These are phyloP conservation scores for Talaromyces sp. DNA, from an alignment of 2,329 filamentous ascomycete genomes.

Conservation along the genomic window DNA sequence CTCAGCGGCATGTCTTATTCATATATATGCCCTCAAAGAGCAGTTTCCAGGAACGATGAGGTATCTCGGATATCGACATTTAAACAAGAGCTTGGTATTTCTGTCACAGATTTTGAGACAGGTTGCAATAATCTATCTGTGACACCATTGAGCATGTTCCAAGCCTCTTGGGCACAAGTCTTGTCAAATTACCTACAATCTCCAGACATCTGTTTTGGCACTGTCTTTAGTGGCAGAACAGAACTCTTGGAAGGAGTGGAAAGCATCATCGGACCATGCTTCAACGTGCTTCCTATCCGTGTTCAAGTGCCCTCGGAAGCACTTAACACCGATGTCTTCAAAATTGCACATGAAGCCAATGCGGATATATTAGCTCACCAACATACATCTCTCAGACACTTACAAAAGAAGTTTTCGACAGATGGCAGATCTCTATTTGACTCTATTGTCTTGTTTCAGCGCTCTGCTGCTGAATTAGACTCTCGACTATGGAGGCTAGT, in stretches of 20 bases:
- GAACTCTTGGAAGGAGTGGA: conserved; percentile 63
- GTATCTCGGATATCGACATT: neutral
- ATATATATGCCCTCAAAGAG: conserved; percentile 20
- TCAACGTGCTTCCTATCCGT: conserved; percentile 80
- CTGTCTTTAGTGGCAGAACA: conserved; percentile 74
- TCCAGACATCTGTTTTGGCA: conserved; percentile 78
- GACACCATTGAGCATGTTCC: conserved; percentile 64
- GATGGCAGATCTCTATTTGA: conserved; percentile 65
- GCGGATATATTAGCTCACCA: conserved; percentile 63
- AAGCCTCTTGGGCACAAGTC: conserved; percentile 68
- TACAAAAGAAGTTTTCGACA: conserved; percentile 55
- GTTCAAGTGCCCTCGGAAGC: conserved; percentile 48
- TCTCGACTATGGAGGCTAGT: conserved; percentile 49
- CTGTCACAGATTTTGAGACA: conserved; percentile 48
- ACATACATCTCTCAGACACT: conserved; percentile 67
- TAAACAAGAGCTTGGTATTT: conserved; percentile 26
- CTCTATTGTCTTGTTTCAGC: conserved; percentile 74
- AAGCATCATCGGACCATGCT: conserved; percentile 78
- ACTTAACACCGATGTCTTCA: conserved; percentile 57
- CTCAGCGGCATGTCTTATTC: conserved; percentile 52
- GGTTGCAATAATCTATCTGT: conserved; percentile 53
- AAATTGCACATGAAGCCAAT: conserved; percentile 59
- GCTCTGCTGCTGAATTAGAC: conserved; percentile 47
- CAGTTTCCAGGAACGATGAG: conserved; percentile 20
- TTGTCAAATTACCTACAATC: conserved; percentile 55